phyloP scores from a whole-genome alignment of 129 eudicot species.

The Rutidosis leptorrhynchoides region DNA sequence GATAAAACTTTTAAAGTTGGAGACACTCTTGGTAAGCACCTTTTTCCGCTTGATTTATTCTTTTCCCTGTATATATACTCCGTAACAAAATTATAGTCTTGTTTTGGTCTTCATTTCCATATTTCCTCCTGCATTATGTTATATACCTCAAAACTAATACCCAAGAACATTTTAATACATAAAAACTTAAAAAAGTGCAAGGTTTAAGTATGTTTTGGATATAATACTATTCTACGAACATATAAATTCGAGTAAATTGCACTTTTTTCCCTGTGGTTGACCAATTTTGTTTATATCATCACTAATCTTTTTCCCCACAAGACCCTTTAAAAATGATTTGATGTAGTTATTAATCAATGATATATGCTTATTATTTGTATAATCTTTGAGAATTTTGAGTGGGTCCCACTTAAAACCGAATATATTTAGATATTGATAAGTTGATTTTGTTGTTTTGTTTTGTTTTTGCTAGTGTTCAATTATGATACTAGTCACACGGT shows the following conservation, averaged over 20 bases:
- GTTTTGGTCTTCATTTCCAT: not conserved
- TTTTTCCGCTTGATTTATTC: not conserved
- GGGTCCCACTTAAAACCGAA: not conserved
- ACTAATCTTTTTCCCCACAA: too few species aligned
- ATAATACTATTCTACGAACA: too few species aligned
- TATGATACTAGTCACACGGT: slow-evolving; percentile 69
- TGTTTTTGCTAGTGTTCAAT: slow-evolving; percentile 51
- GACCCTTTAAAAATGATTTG: too few species aligned
- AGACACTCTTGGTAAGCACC: slow-evolving; percentile 52
- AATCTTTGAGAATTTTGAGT: not conserved
- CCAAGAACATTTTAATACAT: too few species aligned
- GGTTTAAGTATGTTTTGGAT: too few species aligned
- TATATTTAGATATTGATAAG: not conserved
- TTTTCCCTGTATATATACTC: not conserved
- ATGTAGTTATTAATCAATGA: too few species aligned
- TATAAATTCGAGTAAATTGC: too few species aligned
- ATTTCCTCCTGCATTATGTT: not conserved
- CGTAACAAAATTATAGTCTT: not conserved
- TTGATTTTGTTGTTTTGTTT: not conserved
- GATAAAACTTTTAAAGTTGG: slow-evolving; percentile 56
- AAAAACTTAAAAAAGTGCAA: too few species aligned
- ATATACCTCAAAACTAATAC: not conserved
- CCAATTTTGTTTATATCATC: too few species aligned
- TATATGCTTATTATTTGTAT: too few species aligned
- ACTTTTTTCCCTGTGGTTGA: too few species aligned